Evolutionary conservation across 192 early-diverging fungal genomes (phyloP), one percentile per base, ranked within the genome.

Genomic region (Linnemannia zychae): DNA sequence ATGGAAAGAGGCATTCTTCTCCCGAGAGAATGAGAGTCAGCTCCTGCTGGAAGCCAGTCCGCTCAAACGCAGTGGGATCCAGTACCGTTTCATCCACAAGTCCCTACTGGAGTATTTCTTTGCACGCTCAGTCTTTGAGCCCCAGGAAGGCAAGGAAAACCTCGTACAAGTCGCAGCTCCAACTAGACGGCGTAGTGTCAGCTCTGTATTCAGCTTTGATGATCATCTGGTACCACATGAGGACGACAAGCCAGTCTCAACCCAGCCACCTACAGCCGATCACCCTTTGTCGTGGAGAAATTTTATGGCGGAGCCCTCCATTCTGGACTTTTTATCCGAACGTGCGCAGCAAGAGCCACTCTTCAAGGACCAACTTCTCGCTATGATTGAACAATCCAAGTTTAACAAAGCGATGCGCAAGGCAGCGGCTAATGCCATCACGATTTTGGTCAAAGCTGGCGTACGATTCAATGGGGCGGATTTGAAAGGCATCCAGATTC

Each of bases 1-100:
- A 50, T 76, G 75, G 75, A 76, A 76, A 69, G 66, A 50, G 20
- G 44, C 44, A 52, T 76, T 77, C 67, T 77, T 77, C 50, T 47
- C 18, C 33, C 67, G 34, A n/a, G 76, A 77, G 48, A 38, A 70
- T 40, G 67, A 70, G n/a, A 70, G 38, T 7, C 63, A 70, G 44
- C 50, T 77, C 20, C 70, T 77, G 50, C 76, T 40, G 4, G 75
- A 76, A 20, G 75, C 65, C 34, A 68, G 76, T 77, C 76, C 76
- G 20, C 48, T 77, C 12, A 69, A 7, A 47, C 76, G 67, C 49
- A 57, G 50, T 49, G 76, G 76, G 7, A 77, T 49, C 50, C 76
- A 57, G 63, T 77, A 70, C 67, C 66, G 50, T 22, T 77, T 77
- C 34, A 70, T 77, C 67, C 76, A 77, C 47, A 46, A 53, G 46